Evolutionary conservation across 495 filamentous ascomycete species (phyloP).

Genomic region (Annulohypoxylon maeteangense): DNA sequence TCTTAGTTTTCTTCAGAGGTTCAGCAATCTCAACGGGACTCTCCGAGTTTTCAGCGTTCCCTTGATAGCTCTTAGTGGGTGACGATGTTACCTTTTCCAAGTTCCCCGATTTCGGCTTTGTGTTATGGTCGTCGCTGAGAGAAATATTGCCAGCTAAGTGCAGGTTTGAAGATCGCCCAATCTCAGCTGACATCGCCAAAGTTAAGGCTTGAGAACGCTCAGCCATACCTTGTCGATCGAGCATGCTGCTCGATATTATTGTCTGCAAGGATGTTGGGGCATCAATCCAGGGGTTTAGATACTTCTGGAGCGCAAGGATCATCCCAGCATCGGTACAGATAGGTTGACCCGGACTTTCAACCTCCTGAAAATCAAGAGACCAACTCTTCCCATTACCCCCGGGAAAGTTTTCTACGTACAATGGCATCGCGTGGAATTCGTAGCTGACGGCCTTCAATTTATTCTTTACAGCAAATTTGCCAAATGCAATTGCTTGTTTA

Average conservation of each 20-base stretch:
- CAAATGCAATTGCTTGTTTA: slow-evolving; percentile 68
- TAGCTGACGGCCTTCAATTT: slow-evolving; percentile 72
- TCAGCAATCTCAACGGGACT: slow-evolving; percentile 49
- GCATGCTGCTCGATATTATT: slow-evolving; percentile 51
- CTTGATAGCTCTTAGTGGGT: slow-evolving; percentile 1
- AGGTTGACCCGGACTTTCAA: slow-evolving; percentile 44
- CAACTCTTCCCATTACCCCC: slow-evolving; percentile 65
- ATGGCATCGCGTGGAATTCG: slow-evolving; percentile 77
- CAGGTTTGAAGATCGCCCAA: slow-evolving; percentile 22
- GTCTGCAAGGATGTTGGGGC: slow-evolving; percentile 49
- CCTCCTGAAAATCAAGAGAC: slow-evolving; percentile 64
- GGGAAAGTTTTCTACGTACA: slow-evolving; percentile 73
- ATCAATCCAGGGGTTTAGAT: slow-evolving; percentile 52
- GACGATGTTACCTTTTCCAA: slow-evolving; percentile 24
- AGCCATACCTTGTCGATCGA: slow-evolving; percentile 48
- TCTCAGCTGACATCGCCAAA: slow-evolving; percentile 27
- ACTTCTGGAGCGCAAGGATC: slow-evolving; percentile 53
- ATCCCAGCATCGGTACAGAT: slow-evolving; percentile 56
- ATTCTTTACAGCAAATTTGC: slow-evolving; percentile 67
- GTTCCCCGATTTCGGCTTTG: slow-evolving; percentile 37
- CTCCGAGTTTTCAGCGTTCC: neutral
- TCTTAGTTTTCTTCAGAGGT: slow-evolving; percentile 67
- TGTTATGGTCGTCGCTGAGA: slow-evolving; percentile 48
- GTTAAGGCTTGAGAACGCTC: slow-evolving; percentile 47
- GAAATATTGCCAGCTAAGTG: slow-evolving; percentile 54